Conservation (phyloP, 1,284 basidiomycete species). For the Porogramme epimiltina region DNA sequence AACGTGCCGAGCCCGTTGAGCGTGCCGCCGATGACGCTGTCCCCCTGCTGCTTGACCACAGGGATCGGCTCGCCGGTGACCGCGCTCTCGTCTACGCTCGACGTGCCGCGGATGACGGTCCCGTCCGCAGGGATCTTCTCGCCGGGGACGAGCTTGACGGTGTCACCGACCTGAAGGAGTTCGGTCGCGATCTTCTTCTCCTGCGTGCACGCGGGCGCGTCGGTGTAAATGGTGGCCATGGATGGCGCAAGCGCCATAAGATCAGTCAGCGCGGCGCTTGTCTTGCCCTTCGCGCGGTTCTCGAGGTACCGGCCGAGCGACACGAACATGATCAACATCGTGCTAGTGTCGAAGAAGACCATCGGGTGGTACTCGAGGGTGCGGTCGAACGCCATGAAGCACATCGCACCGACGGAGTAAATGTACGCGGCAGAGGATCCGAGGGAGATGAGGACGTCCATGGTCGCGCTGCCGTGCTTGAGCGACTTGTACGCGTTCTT, state of each 20-base stretch:
- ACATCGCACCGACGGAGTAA: constrained; percentile 82
- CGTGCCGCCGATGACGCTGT: constrained; percentile 92
- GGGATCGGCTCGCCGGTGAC: constrained; percentile 97
- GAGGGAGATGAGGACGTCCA: constrained; percentile 96
- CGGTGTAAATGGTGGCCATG: constrained; percentile 94
- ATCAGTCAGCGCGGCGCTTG: constrained; percentile 94
- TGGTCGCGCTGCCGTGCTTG: constrained; percentile 88
- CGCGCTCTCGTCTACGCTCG: constrained; percentile 94
- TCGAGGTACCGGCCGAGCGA: constrained; percentile 95
- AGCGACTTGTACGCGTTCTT: constrained; percentile 88
- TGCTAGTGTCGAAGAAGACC: constrained; percentile 98
- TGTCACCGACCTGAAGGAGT: constrained; percentile 93
- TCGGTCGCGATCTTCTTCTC: constrained; percentile 94
- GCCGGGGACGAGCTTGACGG: constrained; percentile 92
- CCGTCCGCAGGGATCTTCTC: constrained; percentile 98
- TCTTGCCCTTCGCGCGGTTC: constrained; percentile 96
- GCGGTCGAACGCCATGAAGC: constrained; percentile 65
- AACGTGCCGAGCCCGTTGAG: constrained; percentile 96
- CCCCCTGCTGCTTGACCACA: constrained; percentile 81
- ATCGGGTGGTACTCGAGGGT: constrained; percentile 76
- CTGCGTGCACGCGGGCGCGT: constrained; percentile 73
- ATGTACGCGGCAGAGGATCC: constrained; percentile 94
- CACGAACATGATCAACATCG: constrained; percentile 98
- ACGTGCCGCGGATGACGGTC: constrained; percentile 83
- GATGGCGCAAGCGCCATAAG: constrained; percentile 94